Evolutionary conservation across 331 rosid species (phyloP), one percentile per base, ranked within the genome.

Genomic region (Ulmus americana): DNA sequence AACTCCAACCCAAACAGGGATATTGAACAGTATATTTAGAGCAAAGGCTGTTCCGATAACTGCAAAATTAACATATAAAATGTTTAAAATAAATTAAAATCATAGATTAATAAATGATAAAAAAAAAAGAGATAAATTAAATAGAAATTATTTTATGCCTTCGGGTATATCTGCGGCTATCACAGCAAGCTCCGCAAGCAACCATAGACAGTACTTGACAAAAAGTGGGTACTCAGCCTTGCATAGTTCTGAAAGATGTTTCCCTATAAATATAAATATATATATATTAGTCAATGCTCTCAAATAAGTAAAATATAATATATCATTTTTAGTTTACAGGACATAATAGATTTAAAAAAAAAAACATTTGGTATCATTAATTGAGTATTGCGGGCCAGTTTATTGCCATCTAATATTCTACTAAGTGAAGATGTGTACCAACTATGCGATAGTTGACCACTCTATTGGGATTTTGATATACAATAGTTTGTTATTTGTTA

Each of bases 131-230:
- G 1, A 11, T 6, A 16, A 50, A 28, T n/a, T 44, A 10, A 39
- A 55, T 39, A 39, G 0, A 12, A 6, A 22, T 4, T 22, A 47
- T 18, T 28, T 14, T 13, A 47, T 47, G 67, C 96, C 95, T 86
- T 92, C 98, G 10, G 98, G 95, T 68, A 92, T 92, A 53, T 92
- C 98, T 7, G 95, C 97, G 4, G 95, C 89, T 71, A 89, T 89
- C 70, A 83, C 85, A 0, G 88, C 81, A 56, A 71, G 18, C 71
- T 83, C 88, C 0, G 88, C 88, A 8, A 80, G 74, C 70, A 92
- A 22, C 96, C 95, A 88, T n/a, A 89, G 67, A 59, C 90, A 83
- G 53, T 89, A 89, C 68, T 80, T 92, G 1, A 89, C 84, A 15
- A 75, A 18, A 22, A 56, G 5, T 44, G 98, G 98, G 52, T 92